Percentiles rank a stretch among this genome's conserved stretches.
These are phyloP conservation scores for Euphorbia peplus DNA, from an alignment of 345 rosid genomes.

Conservation along the genomic window DNA sequence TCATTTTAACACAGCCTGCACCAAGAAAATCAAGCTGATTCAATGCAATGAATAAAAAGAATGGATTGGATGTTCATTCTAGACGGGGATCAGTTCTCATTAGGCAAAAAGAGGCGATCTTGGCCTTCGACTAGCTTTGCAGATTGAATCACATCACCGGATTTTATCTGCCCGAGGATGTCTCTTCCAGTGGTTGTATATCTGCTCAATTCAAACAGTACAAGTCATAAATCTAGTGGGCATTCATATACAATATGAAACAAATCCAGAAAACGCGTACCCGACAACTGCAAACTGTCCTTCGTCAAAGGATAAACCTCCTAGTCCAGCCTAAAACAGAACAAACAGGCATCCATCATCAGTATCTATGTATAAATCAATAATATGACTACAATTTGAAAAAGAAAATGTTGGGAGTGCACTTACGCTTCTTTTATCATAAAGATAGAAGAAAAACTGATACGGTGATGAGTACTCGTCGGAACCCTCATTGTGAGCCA, in stretches of 20 bases:
- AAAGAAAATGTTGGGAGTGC: not conserved
- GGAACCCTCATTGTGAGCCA: slow-evolving; percentile 81
- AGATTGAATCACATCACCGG: slow-evolving; percentile 69
- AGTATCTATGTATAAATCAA: not conserved
- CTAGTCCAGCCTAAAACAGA: slow-evolving; percentile 63
- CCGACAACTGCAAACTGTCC: slow-evolving; percentile 92
- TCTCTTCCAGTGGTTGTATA: slow-evolving; percentile 74
- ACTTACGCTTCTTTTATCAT: slow-evolving; percentile 84
- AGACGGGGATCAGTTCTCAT: slow-evolving; percentile 32
- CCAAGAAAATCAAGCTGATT: slow-evolving; percentile 16
- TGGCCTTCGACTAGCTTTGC: slow-evolving; percentile 70
- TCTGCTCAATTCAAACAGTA: slow-evolving; percentile 26
- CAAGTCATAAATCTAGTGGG: not conserved
- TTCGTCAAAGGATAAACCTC: slow-evolving; percentile 95
- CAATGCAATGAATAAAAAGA: not conserved
- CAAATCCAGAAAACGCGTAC: slow-evolving; percentile 31
- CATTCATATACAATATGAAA: not conserved
- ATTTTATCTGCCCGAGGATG: slow-evolving; percentile 72
- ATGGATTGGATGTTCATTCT: not conserved
- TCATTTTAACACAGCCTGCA: slow-evolving; percentile 2
- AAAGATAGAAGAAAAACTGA: slow-evolving; percentile 87
- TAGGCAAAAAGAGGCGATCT: slow-evolving; percentile 70
- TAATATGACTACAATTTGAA: not conserved
- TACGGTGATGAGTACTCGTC: slow-evolving; percentile 88
- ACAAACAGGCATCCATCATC: slow-evolving; percentile 9